These are phyloP conservation scores for Tetracladium setigerum DNA, from an alignment of 495 filamentous ascomycete genomes.

Conservation along the genomic window DNA sequence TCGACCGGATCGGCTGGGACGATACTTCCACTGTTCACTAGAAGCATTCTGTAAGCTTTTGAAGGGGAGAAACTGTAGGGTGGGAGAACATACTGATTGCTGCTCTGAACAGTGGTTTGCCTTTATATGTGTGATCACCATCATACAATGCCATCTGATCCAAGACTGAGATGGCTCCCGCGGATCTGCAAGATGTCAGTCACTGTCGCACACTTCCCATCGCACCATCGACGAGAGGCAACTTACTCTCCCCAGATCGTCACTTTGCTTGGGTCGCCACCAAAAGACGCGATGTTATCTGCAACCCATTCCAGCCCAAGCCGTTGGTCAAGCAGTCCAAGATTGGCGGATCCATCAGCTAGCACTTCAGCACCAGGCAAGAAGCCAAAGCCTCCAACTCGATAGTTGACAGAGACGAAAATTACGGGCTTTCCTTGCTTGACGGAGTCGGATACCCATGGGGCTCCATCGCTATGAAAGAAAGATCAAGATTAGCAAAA, in stretches of 20 bases:
- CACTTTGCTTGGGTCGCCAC: constrained; percentile 32
- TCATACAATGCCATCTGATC: constrained; percentile 63
- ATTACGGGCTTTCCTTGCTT: constrained; percentile 49
- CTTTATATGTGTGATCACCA: constrained; percentile 63
- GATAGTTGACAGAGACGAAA: constrained; percentile 56
- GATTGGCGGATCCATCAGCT: constrained; percentile 50
- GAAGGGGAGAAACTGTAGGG: no score
- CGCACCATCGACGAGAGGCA: no score
- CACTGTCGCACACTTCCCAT: no score
- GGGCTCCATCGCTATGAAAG: constrained; percentile 43
- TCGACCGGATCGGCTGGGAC: constrained; percentile 58
- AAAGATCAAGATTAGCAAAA: no score
- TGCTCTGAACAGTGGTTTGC: constrained; percentile 58
- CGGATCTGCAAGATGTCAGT: no score
- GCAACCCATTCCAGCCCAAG: constrained; percentile 40
- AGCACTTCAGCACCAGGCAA: constrained; percentile 53
- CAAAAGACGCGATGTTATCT: constrained; percentile 39
- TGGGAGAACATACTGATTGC: no score
- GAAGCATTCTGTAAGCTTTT: no score
- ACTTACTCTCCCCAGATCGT: constrained; percentile 34
- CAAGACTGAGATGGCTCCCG: constrained; percentile 64
- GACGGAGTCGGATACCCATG: constrained; percentile 43
- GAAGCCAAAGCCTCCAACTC: constrained; percentile 53
- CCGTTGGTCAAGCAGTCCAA: constrained; percentile 34
- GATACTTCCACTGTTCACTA: constrained; percentile 64